These are phyloP conservation scores for Sporothrix brasiliensis DNA, from an alignment of 2,329 filamentous ascomycete genomes.

Conservation along the genomic window DNA sequence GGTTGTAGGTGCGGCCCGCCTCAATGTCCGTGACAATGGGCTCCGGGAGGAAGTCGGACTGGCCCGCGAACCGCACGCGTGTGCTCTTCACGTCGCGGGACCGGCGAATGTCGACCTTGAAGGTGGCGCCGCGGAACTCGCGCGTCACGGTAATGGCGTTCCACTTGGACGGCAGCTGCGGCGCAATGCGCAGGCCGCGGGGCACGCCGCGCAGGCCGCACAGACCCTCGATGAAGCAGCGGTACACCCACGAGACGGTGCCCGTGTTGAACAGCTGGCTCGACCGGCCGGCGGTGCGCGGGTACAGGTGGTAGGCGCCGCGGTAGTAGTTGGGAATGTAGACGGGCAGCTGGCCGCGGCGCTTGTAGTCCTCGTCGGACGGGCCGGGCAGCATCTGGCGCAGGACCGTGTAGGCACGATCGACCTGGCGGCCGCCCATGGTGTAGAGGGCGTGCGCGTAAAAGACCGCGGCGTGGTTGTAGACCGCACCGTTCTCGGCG, in stretches of 20 bases:
- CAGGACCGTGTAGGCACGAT: conserved; percentile 55
- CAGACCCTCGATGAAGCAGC: conserved; percentile 58
- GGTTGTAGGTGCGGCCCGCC: conserved; percentile 49
- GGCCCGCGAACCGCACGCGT: conserved; percentile 48
- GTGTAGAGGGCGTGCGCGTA: conserved; percentile 58
- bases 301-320: conserved; percentile 52
- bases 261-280: conserved; percentile 63
- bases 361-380: conserved; percentile 53
- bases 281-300: conserved; percentile 57
- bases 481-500: conserved; percentile 61
- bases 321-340: conserved; percentile 64
- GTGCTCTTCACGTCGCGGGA: conserved; percentile 46
- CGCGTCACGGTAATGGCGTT: conserved; percentile 52
- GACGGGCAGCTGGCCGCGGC: conserved; percentile 58
- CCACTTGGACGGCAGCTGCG: conserved; percentile 57
- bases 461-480: conserved; percentile 60
- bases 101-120: conserved; percentile 51
- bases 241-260: conserved; percentile 60
- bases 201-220: conserved; percentile 56
- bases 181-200: conserved; percentile 51
- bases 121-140: conserved; percentile 55
- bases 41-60: conserved; percentile 46
- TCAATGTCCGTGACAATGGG: conserved; percentile 48
- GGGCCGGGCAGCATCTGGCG: conserved; percentile 60
- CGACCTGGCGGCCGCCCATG: conserved; percentile 48